A percentile compares a stretch with the other conserved stretches of the same genome.
Conservation (phyloP, 2,329 filamentous ascomycete genomes). For the Fusarium miscanthi region DNA sequence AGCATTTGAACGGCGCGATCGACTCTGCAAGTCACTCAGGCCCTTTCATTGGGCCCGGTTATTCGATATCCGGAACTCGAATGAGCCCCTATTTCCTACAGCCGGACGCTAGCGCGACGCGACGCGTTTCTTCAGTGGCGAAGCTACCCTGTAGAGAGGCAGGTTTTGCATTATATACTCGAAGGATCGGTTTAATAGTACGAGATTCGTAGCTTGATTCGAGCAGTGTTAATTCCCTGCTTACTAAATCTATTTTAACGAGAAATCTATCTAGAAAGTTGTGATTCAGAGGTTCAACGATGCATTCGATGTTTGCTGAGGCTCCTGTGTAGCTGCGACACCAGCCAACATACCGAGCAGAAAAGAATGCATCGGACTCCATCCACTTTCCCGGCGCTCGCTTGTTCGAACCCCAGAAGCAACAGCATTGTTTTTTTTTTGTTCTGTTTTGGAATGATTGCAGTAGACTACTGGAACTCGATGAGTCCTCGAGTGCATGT, state of each 20-base stretch:
- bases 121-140: not conserved
- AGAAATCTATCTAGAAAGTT: accelerated
- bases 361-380: accelerated
- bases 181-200: no score
- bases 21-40: not conserved
- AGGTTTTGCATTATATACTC: not conserved
- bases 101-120: not conserved
- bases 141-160: not conserved
- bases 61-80: no score
- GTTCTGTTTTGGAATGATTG: not conserved
- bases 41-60: no score
- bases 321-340: accelerated
- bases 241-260: accelerated
- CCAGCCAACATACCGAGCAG: not conserved
- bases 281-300: not conserved
- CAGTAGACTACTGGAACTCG: not conserved
- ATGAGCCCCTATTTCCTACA: not conserved
- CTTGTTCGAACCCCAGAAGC: not conserved
- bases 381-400: accelerated
- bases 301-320: not conserved
- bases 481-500: not conserved
- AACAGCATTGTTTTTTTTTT: no score
- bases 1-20: not conserved
- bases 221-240: not conserved
- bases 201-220: not conserved